A percentile compares a stretch with the other conserved stretches of the same genome.
Conservation (phyloP, 2,329 filamentous ascomycete species). For the Cladophialophora psammophila region DNA sequence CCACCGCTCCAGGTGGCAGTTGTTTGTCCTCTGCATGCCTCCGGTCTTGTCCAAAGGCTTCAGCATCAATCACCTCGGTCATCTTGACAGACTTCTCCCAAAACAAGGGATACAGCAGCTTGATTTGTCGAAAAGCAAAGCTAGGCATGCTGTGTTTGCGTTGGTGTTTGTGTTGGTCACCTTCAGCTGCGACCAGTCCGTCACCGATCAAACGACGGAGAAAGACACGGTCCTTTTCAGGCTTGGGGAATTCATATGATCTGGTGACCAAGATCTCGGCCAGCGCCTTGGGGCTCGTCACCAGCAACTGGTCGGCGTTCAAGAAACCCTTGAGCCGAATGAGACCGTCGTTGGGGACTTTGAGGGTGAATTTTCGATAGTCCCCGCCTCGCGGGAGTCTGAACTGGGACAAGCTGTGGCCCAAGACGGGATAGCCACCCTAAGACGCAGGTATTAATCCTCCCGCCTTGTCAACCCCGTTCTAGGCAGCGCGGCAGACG, state of each 20-base stretch:
- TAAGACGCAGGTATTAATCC: background rate
- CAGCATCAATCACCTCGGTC: constrained; percentile 63
- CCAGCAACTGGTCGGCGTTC: constrained; percentile 67
- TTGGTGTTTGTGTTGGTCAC: constrained; percentile 83
- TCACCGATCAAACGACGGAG: constrained; percentile 50
- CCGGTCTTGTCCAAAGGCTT: constrained; percentile 47
- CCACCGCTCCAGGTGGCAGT: constrained; percentile 48
- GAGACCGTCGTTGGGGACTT: constrained; percentile 71
- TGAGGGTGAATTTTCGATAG: constrained; percentile 59
- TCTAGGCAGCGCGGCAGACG: constrained; percentile 26
- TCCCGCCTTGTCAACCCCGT: background rate
- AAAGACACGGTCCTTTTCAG: constrained; percentile 53
- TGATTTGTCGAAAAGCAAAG: constrained; percentile 82
- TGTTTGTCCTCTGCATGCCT: constrained; percentile 30
- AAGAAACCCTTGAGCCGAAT: constrained; percentile 70
- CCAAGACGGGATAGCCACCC: constrained; percentile 51
- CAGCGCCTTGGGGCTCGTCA: constrained; percentile 68
- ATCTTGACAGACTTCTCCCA: constrained; percentile 79
- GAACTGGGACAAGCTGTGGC: constrained; percentile 50
- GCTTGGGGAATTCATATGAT: constrained; percentile 74
- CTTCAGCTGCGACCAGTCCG: constrained; percentile 75
- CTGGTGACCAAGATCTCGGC: constrained; percentile 72
- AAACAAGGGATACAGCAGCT: constrained; percentile 81
- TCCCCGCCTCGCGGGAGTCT: constrained; percentile 48
- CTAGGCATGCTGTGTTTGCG: constrained; percentile 80